These are phyloP conservation scores for Picea abies DNA, from an alignment of 83 land plant genomes.

Conservation along the genomic window DNA sequence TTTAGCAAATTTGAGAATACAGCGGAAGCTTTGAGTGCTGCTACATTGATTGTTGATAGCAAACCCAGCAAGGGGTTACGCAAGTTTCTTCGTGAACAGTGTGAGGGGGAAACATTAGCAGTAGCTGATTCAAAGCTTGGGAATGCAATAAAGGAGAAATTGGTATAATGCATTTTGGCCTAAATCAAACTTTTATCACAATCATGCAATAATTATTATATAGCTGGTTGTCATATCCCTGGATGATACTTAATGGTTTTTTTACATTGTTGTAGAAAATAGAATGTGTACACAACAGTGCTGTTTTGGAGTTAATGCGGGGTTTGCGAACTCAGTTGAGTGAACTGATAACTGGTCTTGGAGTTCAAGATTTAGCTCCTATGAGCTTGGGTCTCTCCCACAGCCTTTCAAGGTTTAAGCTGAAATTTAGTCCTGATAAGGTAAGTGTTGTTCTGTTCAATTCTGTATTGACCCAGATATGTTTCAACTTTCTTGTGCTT, in stretches of 20 bases:
- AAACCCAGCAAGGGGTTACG: slow-evolving; percentile 90
- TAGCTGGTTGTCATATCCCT: background rate
- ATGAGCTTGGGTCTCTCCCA: slow-evolving; percentile 99
- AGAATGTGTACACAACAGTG: slow-evolving; percentile 84
- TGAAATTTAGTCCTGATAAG: slow-evolving; percentile 98
- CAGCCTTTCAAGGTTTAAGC: slow-evolving; percentile 93
- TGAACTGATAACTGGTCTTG: slow-evolving; percentile 88
- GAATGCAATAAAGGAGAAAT: slow-evolving; percentile 82
- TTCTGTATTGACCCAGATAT: background rate
- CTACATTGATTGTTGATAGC: slow-evolving; percentile 81
- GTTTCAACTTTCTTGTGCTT: background rate
- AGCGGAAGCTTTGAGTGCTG: slow-evolving; percentile 80
- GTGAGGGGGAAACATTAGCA: slow-evolving; percentile 87
- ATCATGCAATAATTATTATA: background rate
- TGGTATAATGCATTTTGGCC: slow-evolving; percentile 42
- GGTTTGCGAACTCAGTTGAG: slow-evolving; percentile 82
- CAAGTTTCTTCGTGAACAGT: slow-evolving; percentile 77
- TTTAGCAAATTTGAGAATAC: slow-evolving; percentile 96
- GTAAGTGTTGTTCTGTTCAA: slow-evolving; percentile 25
- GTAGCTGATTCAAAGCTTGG: slow-evolving; percentile 98
- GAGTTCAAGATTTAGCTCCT: slow-evolving; percentile 84
- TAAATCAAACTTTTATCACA: background rate
- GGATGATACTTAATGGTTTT: slow-evolving; percentile 6
- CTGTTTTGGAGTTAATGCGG: slow-evolving; percentile 91
- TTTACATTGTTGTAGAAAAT: slow-evolving; percentile 66